Evolutionary conservation across 495 filamentous ascomycete species (phyloP), one percentile per base, ranked within the genome.

Genomic region (Aspergillus heteromorphus): DNA sequence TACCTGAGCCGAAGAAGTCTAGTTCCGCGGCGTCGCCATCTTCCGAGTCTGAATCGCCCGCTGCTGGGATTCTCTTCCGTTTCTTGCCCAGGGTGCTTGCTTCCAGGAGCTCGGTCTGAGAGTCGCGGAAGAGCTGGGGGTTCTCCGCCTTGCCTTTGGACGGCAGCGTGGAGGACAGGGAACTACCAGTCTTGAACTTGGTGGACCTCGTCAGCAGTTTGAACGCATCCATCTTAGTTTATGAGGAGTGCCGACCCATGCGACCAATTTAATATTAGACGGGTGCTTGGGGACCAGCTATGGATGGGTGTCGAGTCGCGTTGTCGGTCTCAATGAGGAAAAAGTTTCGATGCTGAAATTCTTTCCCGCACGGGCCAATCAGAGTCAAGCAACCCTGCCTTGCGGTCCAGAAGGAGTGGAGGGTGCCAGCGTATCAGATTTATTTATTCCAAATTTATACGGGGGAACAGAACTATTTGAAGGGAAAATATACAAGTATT

Each of bases 121-220:
- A 57, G 19, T 68, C 65, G 9, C 71, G 72, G 64, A 83, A 83
- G 14, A 83, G 75, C 57, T 79, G 78, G 53, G 82, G 81, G 51
- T 79, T 79, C 23, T 67, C 63, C 40, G 71, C 67, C 54, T 78
- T 72, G 42, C 79, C 79, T 45, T 70, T 68, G 6, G 79, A 82
- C 4, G 79, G 79, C 5, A 78, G 61, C 14, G 65, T 56, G 52
- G 65, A 51, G 31, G 61, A 56, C 10, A 58, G 40, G 36, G 59
- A 48, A 47, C 43, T 47, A 47, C 43, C 27, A 36, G 74, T 65
- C 56, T 77, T 79, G 31, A 82, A 60, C 48, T 79, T 82, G 23
- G 76, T 75, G 38, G 78, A 79, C 59, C 79, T 57, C n/a, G 79
- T 75, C 54, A 83, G 65, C 30, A 83, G 61, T 60, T 70, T 78